These are phyloP conservation scores for Lactarius sanguifluus DNA, from an alignment of 768 basidiomycete genomes.

Conservation along the genomic window DNA sequence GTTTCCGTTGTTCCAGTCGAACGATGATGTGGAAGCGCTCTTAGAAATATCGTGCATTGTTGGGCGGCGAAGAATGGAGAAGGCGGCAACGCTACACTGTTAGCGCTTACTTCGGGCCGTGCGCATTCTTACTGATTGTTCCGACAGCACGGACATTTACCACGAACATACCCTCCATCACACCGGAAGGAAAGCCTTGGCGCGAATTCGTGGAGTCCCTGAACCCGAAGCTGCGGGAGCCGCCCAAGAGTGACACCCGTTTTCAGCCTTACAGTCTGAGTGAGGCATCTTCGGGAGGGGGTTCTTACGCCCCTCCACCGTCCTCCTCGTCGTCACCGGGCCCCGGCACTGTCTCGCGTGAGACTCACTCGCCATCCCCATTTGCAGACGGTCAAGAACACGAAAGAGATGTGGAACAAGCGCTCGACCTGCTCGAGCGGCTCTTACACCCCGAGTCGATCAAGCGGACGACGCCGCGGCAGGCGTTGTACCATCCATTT, in stretches of 20 bases:
- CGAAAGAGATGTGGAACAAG: slow-evolving; percentile 56
- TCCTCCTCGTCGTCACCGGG: slow-evolving; percentile 32
- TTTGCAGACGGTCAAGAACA: slow-evolving; percentile 44
- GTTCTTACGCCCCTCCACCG: slow-evolving; percentile 30
- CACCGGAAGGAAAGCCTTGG: slow-evolving; percentile 67
- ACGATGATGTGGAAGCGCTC: slow-evolving; percentile 91
- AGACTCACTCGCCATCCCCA: slow-evolving; percentile 31
- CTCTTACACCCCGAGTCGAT: slow-evolving; percentile 78
- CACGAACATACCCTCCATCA: slow-evolving; percentile 84
- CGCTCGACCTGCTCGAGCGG: slow-evolving; percentile 72
- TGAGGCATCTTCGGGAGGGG: slow-evolving; percentile 33
- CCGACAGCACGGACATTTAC: slow-evolving; percentile 78
- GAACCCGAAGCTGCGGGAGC: slow-evolving; percentile 67
- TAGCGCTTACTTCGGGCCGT: slow-evolving; percentile 23
- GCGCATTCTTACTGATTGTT: slow-evolving; percentile 8
- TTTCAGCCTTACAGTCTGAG: slow-evolving; percentile 52
- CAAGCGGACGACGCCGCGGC: slow-evolving; percentile 71
- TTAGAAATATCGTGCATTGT: slow-evolving; percentile 92
- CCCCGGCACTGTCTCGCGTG: slow-evolving; percentile 32
- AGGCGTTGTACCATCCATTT: slow-evolving; percentile 80
- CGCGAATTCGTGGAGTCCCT: slow-evolving; percentile 69
- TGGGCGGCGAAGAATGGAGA: slow-evolving; percentile 81
- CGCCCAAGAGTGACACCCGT: slow-evolving; percentile 48
- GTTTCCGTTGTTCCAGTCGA: slow-evolving; percentile 92
- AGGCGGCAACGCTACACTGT: slow-evolving; percentile 88